Evolutionary conservation across 495 filamentous ascomycete species (phyloP).

Genomic region (Evernia prunastri): DNA sequence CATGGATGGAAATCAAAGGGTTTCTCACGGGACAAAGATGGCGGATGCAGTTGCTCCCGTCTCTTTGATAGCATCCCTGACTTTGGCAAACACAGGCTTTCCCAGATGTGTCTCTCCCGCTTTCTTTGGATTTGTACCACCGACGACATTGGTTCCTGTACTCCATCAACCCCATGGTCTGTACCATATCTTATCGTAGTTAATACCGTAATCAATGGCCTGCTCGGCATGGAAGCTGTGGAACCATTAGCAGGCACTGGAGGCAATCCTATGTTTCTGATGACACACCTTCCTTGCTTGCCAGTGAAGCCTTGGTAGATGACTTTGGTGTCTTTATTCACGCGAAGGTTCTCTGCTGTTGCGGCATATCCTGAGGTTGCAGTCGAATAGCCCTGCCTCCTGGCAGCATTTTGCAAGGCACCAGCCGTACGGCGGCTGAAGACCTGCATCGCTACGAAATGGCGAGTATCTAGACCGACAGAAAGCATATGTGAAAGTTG

Average conservation of each 20-base stretch:
- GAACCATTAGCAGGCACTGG: slow-evolving; percentile 21
- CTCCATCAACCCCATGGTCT: slow-evolving; percentile 23
- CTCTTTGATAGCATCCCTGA: slow-evolving; percentile 81
- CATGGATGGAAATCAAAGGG: neutral
- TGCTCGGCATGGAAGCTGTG: slow-evolving; percentile 91
- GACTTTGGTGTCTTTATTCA: slow-evolving; percentile 87
- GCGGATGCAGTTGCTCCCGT: slow-evolving; percentile 87
- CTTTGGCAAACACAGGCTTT: slow-evolving; percentile 86
- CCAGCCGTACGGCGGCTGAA: slow-evolving; percentile 46
- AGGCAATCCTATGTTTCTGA: no score
- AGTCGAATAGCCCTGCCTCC: slow-evolving; percentile 63
- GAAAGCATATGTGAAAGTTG: slow-evolving; percentile 10
- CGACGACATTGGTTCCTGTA: slow-evolving; percentile 90
- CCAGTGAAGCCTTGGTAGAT: slow-evolving; percentile 98
- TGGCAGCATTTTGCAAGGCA: slow-evolving; percentile 43
- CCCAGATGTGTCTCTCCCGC: slow-evolving; percentile 84
- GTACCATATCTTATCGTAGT: slow-evolving; percentile 18
- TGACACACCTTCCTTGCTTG: slow-evolving; percentile 93
- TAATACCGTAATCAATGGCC: slow-evolving; percentile 92
- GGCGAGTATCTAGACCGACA: slow-evolving; percentile 12
- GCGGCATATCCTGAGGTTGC: slow-evolving; percentile 63
- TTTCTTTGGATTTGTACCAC: slow-evolving; percentile 98
- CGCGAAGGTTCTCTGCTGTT: slow-evolving; percentile 85
- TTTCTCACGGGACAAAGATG: slow-evolving; percentile 89
- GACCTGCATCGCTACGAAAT: slow-evolving; percentile 46